Conservation (phyloP, 306 rosid species). For the Vigna trinervia region DNA sequence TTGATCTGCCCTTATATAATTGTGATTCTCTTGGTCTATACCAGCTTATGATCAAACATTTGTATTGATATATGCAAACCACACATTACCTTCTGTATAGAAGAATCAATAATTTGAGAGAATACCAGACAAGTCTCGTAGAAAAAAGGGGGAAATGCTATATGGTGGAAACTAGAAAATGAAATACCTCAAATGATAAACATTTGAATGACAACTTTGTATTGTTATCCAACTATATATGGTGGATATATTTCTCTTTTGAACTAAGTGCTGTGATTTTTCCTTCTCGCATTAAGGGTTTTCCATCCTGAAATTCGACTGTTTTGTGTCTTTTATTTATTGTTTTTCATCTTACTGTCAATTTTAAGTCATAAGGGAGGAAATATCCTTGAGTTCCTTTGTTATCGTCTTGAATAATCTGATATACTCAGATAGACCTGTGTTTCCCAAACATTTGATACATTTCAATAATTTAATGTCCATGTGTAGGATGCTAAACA, state of each 20-base stretch:
- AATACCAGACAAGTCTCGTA: background rate
- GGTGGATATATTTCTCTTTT: background rate
- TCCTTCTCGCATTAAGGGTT: background rate
- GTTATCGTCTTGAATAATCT: background rate
- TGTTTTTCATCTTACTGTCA: background rate
- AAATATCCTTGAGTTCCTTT: background rate
- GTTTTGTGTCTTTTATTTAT: background rate
- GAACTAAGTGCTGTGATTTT: background rate
- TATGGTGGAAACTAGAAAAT: too few species aligned
- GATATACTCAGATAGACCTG: slow-evolving; percentile 7
- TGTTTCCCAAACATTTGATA: slow-evolving; percentile 1
- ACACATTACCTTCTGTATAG: background rate
- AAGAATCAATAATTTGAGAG: background rate
- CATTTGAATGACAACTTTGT: background rate
- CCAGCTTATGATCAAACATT: background rate
- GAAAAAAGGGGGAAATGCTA: background rate
- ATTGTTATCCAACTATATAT: background rate
- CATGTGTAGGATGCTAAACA: slow-evolving; percentile 73
- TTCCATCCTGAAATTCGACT: background rate
- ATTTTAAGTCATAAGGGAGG: background rate
- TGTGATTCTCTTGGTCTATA: background rate
- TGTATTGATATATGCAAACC: background rate
- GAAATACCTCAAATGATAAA: background rate
- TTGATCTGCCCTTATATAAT: slow-evolving; percentile 32
- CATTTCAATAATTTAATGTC: slow-evolving; percentile 40